These are phyloP conservation scores for Termitomyces sp. DNA, from an alignment of 768 basidiomycete species.

Conservation along the genomic window DNA sequence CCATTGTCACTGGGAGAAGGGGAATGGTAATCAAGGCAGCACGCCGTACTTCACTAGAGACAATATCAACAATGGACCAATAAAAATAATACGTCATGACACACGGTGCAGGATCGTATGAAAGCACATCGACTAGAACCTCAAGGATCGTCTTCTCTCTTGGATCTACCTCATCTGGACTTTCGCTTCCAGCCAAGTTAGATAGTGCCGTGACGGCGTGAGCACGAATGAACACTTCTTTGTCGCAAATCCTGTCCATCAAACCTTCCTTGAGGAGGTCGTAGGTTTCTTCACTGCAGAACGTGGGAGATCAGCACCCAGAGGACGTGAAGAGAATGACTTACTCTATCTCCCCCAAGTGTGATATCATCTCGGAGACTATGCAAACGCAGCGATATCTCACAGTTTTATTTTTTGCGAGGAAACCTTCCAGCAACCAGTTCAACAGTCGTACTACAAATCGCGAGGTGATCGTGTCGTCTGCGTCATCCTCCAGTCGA, in stretches of 20 bases:
- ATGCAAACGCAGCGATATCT: slow-evolving; percentile 77
- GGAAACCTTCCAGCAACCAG: slow-evolving; percentile 76
- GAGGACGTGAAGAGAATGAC: slow-evolving; percentile 20
- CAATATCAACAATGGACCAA: neutral
- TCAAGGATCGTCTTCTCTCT: slow-evolving; percentile 53
- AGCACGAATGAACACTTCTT: slow-evolving; percentile 76
- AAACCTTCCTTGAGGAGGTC: slow-evolving; percentile 57
- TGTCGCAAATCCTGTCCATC: slow-evolving; percentile 79
- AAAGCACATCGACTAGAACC: slow-evolving; percentile 61
- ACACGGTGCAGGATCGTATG: slow-evolving; percentile 67
- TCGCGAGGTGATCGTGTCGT: slow-evolving; percentile 64
- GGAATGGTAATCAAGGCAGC: slow-evolving; percentile 79
- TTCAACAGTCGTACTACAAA: slow-evolving; percentile 63
- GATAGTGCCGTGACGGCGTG: slow-evolving; percentile 82
- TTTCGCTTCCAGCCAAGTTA: slow-evolving; percentile 69
- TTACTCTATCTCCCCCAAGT: slow-evolving; percentile 86
- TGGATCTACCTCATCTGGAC: slow-evolving; percentile 45
- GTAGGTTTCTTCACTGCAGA: slow-evolving; percentile 76
- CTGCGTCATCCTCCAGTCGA: slow-evolving; percentile 37
- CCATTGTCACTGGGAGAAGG: slow-evolving; percentile 52
- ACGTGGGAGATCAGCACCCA: neutral
- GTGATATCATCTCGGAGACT: slow-evolving; percentile 81
- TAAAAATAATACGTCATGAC: slow-evolving; percentile 11
- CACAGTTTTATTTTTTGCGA: slow-evolving; percentile 87
- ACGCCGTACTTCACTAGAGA: slow-evolving; percentile 79